Evolutionary conservation across 768 basidiomycete genomes (phyloP).

Genomic region (Jaapia argillacea): DNA sequence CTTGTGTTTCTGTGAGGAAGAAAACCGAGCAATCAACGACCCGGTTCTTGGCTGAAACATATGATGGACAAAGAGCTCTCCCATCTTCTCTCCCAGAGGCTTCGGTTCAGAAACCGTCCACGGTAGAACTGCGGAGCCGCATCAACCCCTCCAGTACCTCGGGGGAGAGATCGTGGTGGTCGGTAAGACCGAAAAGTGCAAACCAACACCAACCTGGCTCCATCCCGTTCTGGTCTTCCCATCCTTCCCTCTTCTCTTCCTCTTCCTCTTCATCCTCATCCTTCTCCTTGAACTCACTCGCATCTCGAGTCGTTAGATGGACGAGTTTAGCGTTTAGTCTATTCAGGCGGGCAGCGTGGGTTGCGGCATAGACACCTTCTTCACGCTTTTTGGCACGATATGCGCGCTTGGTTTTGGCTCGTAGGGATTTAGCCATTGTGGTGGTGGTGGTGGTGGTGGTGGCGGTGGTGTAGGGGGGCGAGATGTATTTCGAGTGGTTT

Average conservation of each 20-base stretch:
- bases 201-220: slow-evolving; percentile 55
- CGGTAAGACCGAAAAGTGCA: slow-evolving; percentile 43
- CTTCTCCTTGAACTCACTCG: slow-evolving; percentile 12
- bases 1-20: background rate
- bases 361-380: slow-evolving; percentile 62
- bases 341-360: slow-evolving; percentile 67
- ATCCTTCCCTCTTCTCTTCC: slow-evolving; percentile 15
- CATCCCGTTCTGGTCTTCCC: slow-evolving; percentile 5
- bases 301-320: slow-evolving; percentile 19
- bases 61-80: too few relatives aligned
- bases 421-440: slow-evolving; percentile 72
- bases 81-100: too few relatives aligned
- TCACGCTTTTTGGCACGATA: slow-evolving; percentile 74
- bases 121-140: too few relatives aligned
- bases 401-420: slow-evolving; percentile 74
- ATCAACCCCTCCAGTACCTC: slow-evolving; percentile 33
- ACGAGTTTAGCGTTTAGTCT: slow-evolving; percentile 61
- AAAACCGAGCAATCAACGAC: background rate
- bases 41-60: too few relatives aligned
- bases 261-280: slow-evolving; percentile 22
- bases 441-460: background rate
- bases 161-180: slow-evolving; percentile 45
- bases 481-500: background rate
- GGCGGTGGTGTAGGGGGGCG: background rate
- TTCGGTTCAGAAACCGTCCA: too few relatives aligned